Evolutionary conservation across 441 rosid genomes (phyloP).

Genomic region (Euphorbia schlechtendalii): DNA sequence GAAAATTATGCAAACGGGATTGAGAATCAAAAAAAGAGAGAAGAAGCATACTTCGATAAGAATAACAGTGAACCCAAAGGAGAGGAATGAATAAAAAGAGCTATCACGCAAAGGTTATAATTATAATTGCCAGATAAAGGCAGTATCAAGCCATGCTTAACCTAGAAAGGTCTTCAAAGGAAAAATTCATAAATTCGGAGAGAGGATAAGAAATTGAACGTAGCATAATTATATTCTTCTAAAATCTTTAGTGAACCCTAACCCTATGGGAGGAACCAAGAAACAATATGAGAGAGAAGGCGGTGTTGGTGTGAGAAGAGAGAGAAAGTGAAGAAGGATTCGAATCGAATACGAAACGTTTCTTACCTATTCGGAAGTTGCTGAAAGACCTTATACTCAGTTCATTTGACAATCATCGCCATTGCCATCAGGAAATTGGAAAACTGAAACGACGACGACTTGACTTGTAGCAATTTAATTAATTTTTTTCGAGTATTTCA

Average conservation of each 20-base stretch:
- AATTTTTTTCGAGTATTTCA: no score
- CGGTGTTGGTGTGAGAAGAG: no score
- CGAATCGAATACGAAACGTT: conserved; percentile 12
- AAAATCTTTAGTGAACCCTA: conserved; percentile 21
- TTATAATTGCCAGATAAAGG: conserved; percentile 38
- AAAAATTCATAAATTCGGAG: no score
- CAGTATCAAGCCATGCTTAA: conserved; percentile 44
- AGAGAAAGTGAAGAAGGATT: conserved; percentile 19
- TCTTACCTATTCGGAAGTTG: neutral
- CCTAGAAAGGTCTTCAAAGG: conserved; percentile 27
- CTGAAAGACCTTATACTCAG: neutral
- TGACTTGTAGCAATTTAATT: no score
- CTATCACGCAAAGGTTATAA: conserved; percentile 13
- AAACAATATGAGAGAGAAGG: conserved; percentile 10
- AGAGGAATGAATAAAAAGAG: neutral
- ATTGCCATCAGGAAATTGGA: no score
- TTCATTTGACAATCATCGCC: neutral
- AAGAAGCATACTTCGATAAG: neutral
- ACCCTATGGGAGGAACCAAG: conserved; percentile 34
- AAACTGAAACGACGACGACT: no score
- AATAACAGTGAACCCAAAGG: neutral
- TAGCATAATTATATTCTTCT: conserved; percentile 15
- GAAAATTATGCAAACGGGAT: neutral
- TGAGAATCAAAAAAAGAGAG: neutral
- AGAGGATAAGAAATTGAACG: conserved; percentile 13